Conservation (phyloP, 805 yeast species). For the Candida montana region DNA sequence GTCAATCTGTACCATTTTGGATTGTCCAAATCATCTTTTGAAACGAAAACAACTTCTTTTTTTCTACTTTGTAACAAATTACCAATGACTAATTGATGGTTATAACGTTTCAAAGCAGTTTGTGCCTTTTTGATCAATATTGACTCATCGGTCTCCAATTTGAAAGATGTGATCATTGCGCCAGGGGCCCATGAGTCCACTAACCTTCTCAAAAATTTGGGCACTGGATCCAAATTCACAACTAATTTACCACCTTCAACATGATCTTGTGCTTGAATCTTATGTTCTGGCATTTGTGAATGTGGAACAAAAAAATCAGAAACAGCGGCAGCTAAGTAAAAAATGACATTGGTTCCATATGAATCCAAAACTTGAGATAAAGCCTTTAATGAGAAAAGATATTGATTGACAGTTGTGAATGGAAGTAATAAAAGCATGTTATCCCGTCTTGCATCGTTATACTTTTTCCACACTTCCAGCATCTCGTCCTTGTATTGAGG, state of each 20-base stretch:
- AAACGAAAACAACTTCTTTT: constrained; percentile 80
- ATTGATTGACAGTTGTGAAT: constrained; percentile 92
- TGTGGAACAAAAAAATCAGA: constrained; percentile 92
- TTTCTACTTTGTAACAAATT: constrained; percentile 87
- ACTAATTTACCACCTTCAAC: constrained; percentile 60
- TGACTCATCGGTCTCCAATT: constrained; percentile 78
- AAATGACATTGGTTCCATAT: constrained; percentile 55
- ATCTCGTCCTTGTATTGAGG: constrained; percentile 56
- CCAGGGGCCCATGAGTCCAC: constrained; percentile 94
- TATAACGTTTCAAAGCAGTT: constrained; percentile 77
- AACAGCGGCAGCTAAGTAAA: constrained; percentile 95
- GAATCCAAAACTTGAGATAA: constrained; percentile 56
- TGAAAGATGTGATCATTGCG: constrained; percentile 92
- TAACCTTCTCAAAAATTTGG: constrained; percentile 81
- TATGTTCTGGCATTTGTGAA: constrained; percentile 84
- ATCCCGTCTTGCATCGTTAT: constrained; percentile 32
- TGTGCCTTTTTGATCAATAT: constrained; percentile 71
- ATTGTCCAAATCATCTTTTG: constrained; percentile 33
- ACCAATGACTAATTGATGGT: constrained; percentile 93
- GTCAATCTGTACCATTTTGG: constrained; percentile 47
- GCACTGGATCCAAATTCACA: constrained; percentile 91
- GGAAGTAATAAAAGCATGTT: constrained; percentile 55
- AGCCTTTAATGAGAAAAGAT: constrained; percentile 73
- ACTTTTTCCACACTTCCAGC: constrained; percentile 53
- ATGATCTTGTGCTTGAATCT: constrained; percentile 77